Base-by-base conservation (phyloP, 352 stramenopile species). In the Aphanomyces stellatus region DNA sequence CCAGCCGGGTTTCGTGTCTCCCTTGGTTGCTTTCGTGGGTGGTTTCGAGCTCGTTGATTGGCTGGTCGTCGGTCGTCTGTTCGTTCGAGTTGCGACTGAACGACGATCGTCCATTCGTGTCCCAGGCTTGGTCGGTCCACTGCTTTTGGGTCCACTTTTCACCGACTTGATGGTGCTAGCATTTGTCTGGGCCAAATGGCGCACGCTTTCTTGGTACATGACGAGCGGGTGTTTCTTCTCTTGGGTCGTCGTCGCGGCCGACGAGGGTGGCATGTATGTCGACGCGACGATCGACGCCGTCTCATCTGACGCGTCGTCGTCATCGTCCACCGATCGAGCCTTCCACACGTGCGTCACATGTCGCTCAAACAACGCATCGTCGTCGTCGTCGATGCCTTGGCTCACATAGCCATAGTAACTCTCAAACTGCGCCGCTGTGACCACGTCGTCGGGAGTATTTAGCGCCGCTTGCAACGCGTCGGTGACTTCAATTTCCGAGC, bases 361-460 rank as follows among this genome's bases (percentile, higher is more conserved):
- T 4, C 11, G 19, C 24, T 67, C 60, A 25, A 67, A 67, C 11
- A 30, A 19, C 3, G 19, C n/a, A 22, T 67, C 60, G 15, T 67
- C 60, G 27, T 67, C 60, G 15, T 67, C 60, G 8, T 24, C 31
- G 34, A 67, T 42, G 2, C 19, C 10, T 22, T 67, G 48, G 46
- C 60, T 67, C 3, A 67, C 31, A 3, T 33, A 57, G 10, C 48
- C 60, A 48, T 67, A 67, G 37, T 67, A 67, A 6, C 19, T 6
- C 57, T 67, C 60, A 57, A 67, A 67, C 34, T 43, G 19, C 28
- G 15, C 41, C 24, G n/a, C 19, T 8, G 41, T 46, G n/a, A 67
- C 60, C 3, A 59, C 4, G 17, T 7, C 8, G 6, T 35, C 25
- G 13, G 55, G 33, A 41, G n/a, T n/a, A 10, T 25, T 15, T 11